Conservation (phyloP, 306 rosid species). For the Sophora flavescens region DNA sequence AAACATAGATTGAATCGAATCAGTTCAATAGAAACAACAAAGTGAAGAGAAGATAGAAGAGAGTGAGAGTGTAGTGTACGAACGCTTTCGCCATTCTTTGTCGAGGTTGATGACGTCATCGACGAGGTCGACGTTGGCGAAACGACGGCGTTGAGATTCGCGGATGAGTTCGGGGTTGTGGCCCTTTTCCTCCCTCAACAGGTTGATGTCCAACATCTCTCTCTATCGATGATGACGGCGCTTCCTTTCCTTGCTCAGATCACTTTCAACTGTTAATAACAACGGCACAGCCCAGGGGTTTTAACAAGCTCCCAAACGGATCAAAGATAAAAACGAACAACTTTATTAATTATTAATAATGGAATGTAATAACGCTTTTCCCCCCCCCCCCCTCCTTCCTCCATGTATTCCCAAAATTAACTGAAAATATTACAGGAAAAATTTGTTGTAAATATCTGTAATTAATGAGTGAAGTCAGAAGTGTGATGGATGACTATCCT, state of each 20-base stretch:
- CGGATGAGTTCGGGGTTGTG: conserved; percentile 84
- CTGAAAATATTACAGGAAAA: too few relatives aligned
- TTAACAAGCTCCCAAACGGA: background rate
- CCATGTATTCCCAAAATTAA: too few relatives aligned
- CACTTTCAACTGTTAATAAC: background rate
- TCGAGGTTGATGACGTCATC: conserved; percentile 87
- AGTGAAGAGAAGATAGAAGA: background rate
- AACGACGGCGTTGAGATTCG: conserved; percentile 96
- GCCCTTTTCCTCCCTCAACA: conserved; percentile 90
- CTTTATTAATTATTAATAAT: too few relatives aligned
- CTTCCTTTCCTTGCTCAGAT: background rate
- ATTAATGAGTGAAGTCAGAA: too few relatives aligned
- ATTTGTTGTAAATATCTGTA: too few relatives aligned
- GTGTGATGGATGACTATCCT: too few relatives aligned
- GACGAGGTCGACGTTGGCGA: conserved; percentile 73
- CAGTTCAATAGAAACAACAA: too few relatives aligned
- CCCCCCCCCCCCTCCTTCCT: too few relatives aligned
- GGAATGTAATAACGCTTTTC: too few relatives aligned
- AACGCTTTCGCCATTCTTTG: conserved; percentile 89
- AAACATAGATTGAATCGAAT: background rate
- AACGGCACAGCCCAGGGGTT: background rate
- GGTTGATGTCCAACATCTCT: conserved; percentile 83
- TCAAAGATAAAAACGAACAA: too few relatives aligned
- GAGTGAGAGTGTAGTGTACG: conserved; percentile 36
- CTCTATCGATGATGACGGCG: background rate